Evolutionary conservation across 1,284 basidiomycete species (phyloP).

Genomic region (Trichosporon inkin): DNA sequence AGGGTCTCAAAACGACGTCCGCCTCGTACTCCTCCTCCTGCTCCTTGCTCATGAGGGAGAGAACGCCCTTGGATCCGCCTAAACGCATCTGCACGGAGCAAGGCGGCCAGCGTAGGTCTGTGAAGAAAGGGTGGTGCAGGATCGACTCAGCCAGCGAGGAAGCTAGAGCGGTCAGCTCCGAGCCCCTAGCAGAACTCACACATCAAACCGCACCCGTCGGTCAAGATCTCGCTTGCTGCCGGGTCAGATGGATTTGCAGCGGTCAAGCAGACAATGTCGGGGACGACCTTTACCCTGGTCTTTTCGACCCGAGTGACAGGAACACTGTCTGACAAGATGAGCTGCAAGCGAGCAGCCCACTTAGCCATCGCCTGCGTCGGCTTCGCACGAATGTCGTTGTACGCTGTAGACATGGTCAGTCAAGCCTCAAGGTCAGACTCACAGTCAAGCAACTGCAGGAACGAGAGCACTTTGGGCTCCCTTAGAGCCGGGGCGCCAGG

Average conservation of each 20-base stretch:
- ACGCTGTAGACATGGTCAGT: slow-evolving; percentile 24
- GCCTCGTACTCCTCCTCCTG: slow-evolving; percentile 25
- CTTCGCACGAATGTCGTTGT: slow-evolving; percentile 34
- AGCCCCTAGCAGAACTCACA: slow-evolving; percentile 21
- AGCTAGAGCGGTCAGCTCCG: slow-evolving; percentile 18
- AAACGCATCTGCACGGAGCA: slow-evolving; percentile 37
- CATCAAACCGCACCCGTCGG: slow-evolving; percentile 45
- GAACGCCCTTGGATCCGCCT: slow-evolving; percentile 40
- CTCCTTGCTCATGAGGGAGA: slow-evolving; percentile 32
- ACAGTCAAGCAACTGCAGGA: slow-evolving; percentile 25
- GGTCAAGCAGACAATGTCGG: slow-evolving; percentile 32
- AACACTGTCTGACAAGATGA: slow-evolving; percentile 38
- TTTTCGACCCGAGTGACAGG: slow-evolving; percentile 24
- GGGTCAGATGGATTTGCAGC: slow-evolving; percentile 17
- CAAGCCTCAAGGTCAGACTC: background rate
- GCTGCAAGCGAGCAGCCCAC: slow-evolving; percentile 40
- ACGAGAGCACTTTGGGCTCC: slow-evolving; percentile 12
- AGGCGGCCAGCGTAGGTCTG: slow-evolving; percentile 19
- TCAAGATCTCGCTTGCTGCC: slow-evolving; percentile 20
- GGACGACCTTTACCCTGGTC: slow-evolving; percentile 16
- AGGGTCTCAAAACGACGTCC: slow-evolving; percentile 36
- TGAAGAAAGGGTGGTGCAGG: slow-evolving; percentile 17
- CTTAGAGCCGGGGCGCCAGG: background rate
- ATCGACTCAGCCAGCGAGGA: slow-evolving; percentile 29
- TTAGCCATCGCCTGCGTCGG: slow-evolving; percentile 42